Evolutionary conservation across 2,329 filamentous ascomycete genomes (phyloP).

Genomic region (Sclerotinia subarctica): DNA sequence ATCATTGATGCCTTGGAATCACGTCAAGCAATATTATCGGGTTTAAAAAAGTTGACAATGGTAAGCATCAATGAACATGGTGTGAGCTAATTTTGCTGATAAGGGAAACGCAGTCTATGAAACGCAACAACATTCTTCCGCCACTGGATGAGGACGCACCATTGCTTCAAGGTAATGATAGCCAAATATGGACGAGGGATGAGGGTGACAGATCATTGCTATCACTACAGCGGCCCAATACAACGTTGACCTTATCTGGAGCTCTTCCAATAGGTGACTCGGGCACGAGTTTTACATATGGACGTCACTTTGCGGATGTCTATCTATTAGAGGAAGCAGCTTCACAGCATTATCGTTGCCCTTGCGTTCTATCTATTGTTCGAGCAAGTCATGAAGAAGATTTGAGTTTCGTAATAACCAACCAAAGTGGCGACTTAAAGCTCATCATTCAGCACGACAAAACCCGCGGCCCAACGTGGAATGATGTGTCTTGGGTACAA

Average conservation of each 20-base stretch:
- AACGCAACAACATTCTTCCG: slow-evolving; percentile 75
- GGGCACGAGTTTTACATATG: slow-evolving; percentile 70
- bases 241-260: slow-evolving; percentile 51
- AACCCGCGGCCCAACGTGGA: slow-evolving; percentile 70
- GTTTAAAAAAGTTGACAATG: slow-evolving; percentile 69
- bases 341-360: slow-evolving; percentile 64
- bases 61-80: background rate
- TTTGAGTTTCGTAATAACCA: slow-evolving; percentile 71
- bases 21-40: slow-evolving; percentile 56
- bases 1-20: slow-evolving; percentile 45
- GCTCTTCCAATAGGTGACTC: slow-evolving; percentile 77
- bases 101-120: slow-evolving; percentile 60
- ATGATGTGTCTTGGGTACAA: slow-evolving; percentile 76
- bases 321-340: slow-evolving; percentile 71
- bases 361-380: slow-evolving; percentile 72
- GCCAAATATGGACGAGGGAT: slow-evolving; percentile 78
- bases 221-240: slow-evolving; percentile 30
- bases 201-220: slow-evolving; percentile 34
- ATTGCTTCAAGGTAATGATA: slow-evolving; percentile 75
- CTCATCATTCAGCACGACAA: slow-evolving; percentile 68
- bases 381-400: slow-evolving; percentile 66
- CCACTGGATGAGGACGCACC: slow-evolving; percentile 59
- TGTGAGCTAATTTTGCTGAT: background rate
- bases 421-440: slow-evolving; percentile 75
- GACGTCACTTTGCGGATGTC: slow-evolving; percentile 70